Percentiles rank a stretch among this genome's conserved stretches.
Conservation (phyloP, 208 protist species). For the Trichomonas tenax region DNA sequence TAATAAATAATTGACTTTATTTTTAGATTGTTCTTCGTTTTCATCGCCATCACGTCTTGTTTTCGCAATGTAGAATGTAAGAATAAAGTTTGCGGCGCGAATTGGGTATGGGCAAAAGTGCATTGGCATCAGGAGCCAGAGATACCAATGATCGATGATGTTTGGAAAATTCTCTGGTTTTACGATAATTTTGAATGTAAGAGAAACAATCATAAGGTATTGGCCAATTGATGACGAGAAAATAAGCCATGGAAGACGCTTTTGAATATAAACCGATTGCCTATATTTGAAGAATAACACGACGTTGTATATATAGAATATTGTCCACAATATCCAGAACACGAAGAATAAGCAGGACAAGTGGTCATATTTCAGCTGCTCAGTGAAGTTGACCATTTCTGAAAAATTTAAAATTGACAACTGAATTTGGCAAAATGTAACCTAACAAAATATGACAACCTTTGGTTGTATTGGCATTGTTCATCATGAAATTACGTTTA, state of each 20-base stretch:
- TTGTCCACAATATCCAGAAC: background rate
- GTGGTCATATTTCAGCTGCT: background rate
- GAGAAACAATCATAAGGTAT: background rate
- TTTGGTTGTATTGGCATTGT: too few species aligned
- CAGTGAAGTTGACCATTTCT: background rate
- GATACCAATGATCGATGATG: background rate
- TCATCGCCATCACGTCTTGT: background rate
- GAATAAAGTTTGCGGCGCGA: background rate
- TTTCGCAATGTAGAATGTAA: background rate
- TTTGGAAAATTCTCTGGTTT: background rate
- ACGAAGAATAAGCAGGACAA: background rate
- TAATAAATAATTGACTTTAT: background rate
- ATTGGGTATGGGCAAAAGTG: background rate
- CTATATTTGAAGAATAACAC: background rate
- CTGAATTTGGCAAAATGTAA: too few species aligned
- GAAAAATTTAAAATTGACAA: background rate
- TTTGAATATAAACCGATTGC: background rate
- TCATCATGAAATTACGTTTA: too few species aligned
- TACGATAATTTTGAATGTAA: background rate
- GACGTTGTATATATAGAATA: background rate
- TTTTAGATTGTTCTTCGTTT: background rate
- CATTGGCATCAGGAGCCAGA: background rate
- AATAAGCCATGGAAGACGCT: background rate
- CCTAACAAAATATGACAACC: too few species aligned
- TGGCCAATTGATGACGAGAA: background rate